A percentile compares a stretch with the other conserved stretches of the same genome.
These are phyloP conservation scores for Plasmodium blacklocki DNA, from an alignment of 169 alveolate genomes.

Conservation along the genomic window DNA sequence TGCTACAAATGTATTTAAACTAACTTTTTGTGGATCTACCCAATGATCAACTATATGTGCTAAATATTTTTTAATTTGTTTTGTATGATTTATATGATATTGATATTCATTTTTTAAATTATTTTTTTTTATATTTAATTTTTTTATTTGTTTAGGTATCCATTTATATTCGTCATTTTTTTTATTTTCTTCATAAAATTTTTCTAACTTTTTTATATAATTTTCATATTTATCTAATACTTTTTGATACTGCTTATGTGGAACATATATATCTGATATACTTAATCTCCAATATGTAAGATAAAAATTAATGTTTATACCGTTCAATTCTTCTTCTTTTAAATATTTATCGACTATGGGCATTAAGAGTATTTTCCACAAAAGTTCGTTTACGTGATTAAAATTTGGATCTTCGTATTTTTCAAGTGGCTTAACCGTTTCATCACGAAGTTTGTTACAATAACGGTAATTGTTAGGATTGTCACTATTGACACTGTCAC, in stretches of 20 bases:
- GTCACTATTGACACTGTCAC: too few relatives aligned
- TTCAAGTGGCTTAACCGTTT: background rate
- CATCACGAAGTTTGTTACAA: background rate
- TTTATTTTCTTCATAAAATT: constrained; percentile 34
- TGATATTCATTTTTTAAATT: constrained; percentile 39
- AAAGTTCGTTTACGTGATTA: background rate
- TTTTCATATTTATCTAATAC: constrained; percentile 43
- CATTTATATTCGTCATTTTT: constrained; percentile 52
- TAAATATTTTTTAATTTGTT: constrained; percentile 31
- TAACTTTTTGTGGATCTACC: constrained; percentile 58
- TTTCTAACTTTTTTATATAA: constrained; percentile 52
- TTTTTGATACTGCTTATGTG: constrained; percentile 55
- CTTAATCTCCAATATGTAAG: constrained; percentile 57
- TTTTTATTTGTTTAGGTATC: constrained; percentile 24
- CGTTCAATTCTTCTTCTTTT: constrained; percentile 40
- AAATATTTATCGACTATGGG: constrained; percentile 29
- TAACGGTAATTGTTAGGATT: too few relatives aligned
- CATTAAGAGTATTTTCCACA: constrained; percentile 24
- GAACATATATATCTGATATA: constrained; percentile 51
- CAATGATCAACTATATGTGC: constrained; percentile 51
- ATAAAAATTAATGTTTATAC: constrained; percentile 46
- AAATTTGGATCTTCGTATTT: constrained; percentile 4
- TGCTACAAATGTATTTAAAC: constrained; percentile 27
- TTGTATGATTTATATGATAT: constrained; percentile 45
- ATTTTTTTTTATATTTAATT: constrained; percentile 21